Conservation (phyloP, 2,329 filamentous ascomycete genomes). For the Sarocladiaceae sp. region DNA sequence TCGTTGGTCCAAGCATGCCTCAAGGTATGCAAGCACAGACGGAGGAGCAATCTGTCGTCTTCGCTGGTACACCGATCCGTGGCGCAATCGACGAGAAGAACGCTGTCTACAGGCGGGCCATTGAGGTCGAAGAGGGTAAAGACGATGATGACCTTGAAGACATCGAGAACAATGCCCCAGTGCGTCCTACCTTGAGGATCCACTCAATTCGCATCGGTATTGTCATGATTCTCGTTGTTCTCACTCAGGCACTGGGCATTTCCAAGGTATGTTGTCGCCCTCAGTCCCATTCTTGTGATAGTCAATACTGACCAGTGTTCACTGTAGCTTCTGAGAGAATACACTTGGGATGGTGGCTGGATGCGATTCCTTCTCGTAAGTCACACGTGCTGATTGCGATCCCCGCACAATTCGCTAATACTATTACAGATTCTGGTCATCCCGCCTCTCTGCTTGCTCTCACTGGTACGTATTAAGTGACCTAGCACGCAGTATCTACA, state of each 20-base stretch:
- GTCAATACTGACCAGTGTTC: neutral
- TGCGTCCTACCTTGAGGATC: slow-evolving; percentile 17
- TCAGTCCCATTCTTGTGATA: neutral
- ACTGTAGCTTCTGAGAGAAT: neutral
- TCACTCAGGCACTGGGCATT: slow-evolving; percentile 21
- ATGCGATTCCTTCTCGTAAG: neutral
- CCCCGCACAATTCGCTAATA: neutral
- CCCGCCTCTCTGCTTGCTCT: neutral
- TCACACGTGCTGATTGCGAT: neutral
- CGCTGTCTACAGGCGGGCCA: slow-evolving; percentile 19
- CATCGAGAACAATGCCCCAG: slow-evolving; percentile 16
- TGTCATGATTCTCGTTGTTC: slow-evolving; percentile 20
- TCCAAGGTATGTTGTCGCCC: slow-evolving; percentile 15
- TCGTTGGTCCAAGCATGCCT: slow-evolving; percentile 20
- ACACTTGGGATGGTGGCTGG: neutral
- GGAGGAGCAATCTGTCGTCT: slow-evolving; percentile 9
- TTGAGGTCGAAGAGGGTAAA: slow-evolving; percentile 22
- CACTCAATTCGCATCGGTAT: slow-evolving; percentile 21
- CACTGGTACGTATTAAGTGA: neutral
- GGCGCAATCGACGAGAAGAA: slow-evolving; percentile 22
- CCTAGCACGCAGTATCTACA: neutral
- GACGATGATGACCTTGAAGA: slow-evolving; percentile 15
- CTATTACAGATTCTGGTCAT: neutral
- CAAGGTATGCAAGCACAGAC: slow-evolving; percentile 18
- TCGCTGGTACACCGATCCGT: slow-evolving; percentile 16